A percentile compares a stretch with the other conserved stretches of the same genome.
Conservation (phyloP, 1,139 yeast species). For the Hansenula sp. region DNA sequence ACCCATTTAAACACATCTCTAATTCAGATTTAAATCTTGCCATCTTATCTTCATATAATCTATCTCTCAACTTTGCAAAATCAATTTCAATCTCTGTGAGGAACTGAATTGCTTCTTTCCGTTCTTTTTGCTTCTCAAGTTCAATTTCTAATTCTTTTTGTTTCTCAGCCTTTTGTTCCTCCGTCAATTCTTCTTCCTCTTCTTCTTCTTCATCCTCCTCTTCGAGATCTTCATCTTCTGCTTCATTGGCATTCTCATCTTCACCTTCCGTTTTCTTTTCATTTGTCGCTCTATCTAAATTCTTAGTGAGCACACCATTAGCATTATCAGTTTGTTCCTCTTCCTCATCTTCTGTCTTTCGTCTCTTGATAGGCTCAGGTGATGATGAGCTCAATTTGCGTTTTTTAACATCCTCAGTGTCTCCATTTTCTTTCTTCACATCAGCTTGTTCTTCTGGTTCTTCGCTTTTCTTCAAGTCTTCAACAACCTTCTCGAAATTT, state of each 20-base stretch:
- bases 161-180: constrained; percentile 28
- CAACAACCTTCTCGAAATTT: constrained; percentile 14
- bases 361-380: constrained; percentile 1
- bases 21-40: constrained; percentile 74
- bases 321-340: constrained; percentile 1
- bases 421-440: constrained; percentile 3
- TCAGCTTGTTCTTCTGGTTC: constrained; percentile 10
- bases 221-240: constrained; percentile 11
- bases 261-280: no score
- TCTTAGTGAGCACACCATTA: neutral
- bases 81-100: constrained; percentile 77
- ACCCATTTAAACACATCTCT: constrained; percentile 81
- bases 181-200: constrained; percentile 25
- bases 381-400: constrained; percentile 5
- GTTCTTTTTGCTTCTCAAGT: constrained; percentile 40
- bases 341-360: constrained; percentile 6
- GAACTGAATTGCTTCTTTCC: constrained; percentile 60
- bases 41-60: constrained; percentile 69
- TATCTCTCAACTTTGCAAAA: constrained; percentile 82
- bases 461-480: constrained; percentile 11
- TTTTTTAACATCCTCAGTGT: constrained; percentile 11
- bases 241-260: constrained; percentile 15
- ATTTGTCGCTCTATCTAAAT: no score
- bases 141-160: constrained; percentile 40
- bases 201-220: constrained; percentile 21